Evolutionary conservation across 129 eudicot genomes (phyloP), one percentile per base, ranked within the genome.

Genomic region (Rutidosis leptorrhynchoides): DNA sequence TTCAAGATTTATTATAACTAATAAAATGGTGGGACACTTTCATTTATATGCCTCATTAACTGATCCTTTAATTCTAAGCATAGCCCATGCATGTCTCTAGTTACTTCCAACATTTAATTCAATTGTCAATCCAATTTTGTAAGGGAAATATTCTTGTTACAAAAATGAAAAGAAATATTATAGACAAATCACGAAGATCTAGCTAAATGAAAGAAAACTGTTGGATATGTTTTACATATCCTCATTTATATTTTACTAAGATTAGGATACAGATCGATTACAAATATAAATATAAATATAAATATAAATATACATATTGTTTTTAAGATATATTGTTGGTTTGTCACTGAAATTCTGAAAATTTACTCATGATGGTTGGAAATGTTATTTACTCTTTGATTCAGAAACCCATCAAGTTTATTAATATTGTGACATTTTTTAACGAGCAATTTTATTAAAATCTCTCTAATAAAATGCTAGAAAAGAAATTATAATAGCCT

Each of bases 1-100:
- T 66, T 74, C 71, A 33, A 57, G 56, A 56, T 57, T 16, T 33
- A 26, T 10, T 19, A 5, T n/a, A n/a, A n/a, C n/a, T n/a, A n/a
- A n/a, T n/a, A n/a, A n/a, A n/a, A n/a, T 57, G 48, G 78, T 65
- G 78, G 78, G 78, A 20, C 73, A 65, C 61, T 58, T 65, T 24
- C 73, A 74, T 74, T 74, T 74, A 74, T 74, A 73, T 43, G 37
- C 42, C 28, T 64, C 66, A 43, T 74, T 65, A 29, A 43, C 28
- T 71, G 23, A 57, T 74, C 56, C 77, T 67, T 65, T 42, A 65
- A 74, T 74, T 65, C 49, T 59, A 56, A 67, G 67, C 72, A 73
- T 65, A 55, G 78, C 58, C 58, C 72, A 55, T 74, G 67, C 72
- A 74, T 65, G 70, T 40, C 55, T 72, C 43, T 63, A 52, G 56